These are phyloP conservation scores for Quercus berberidifolia DNA, from an alignment of 306 rosid species.

Conservation along the genomic window DNA sequence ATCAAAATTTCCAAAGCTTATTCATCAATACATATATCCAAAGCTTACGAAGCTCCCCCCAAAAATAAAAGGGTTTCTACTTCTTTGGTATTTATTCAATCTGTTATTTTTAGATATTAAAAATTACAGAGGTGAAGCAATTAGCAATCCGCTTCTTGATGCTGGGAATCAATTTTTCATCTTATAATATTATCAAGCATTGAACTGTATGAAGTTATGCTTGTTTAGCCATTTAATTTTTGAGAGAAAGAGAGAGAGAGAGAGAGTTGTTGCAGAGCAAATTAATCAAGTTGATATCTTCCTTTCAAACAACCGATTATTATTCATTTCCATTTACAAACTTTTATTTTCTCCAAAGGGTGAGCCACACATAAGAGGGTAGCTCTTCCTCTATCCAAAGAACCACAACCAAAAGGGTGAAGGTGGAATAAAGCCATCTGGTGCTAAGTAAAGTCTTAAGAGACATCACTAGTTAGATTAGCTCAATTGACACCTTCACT, in stretches of 20 bases:
- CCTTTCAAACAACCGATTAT: too few species aligned
- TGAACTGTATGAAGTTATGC: not conserved
- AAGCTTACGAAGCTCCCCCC: too few species aligned
- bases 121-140: too few species aligned
- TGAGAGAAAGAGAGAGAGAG: not conserved
- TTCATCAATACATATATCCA: too few species aligned
- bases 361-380: not conserved
- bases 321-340: too few species aligned
- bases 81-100: too few species aligned
- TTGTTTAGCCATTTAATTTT: constrained; percentile 13
- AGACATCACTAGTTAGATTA: not conserved
- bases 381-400: not conserved
- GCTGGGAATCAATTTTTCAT: not conserved
- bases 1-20: too few species aligned
- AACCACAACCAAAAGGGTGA: not conserved
- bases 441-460: not conserved
- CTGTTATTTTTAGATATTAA: too few species aligned
- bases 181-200: not conserved
- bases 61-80: too few species aligned
- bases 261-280: too few species aligned
- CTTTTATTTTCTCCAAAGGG: too few species aligned
- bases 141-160: not conserved
- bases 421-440: not conserved
- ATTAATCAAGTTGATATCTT: too few species aligned
- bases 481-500: not conserved